Percentiles rank a stretch among this genome's conserved stretches.
Conservation (phyloP, 2,329 filamentous ascomycete genomes). For the Aspergillus intermedius region DNA sequence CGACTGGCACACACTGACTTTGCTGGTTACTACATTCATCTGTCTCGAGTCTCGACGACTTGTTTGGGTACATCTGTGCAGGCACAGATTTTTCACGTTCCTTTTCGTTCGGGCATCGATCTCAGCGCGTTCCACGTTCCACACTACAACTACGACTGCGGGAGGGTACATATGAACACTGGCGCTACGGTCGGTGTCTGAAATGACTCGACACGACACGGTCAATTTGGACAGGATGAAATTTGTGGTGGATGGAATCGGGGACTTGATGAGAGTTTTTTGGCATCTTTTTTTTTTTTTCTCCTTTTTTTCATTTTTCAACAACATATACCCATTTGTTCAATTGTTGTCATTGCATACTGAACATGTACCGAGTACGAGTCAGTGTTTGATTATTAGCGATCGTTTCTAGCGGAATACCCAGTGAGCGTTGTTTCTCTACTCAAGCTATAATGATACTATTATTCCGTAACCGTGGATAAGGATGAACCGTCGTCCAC, state of each 20-base stretch:
- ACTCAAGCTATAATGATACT: background rate
- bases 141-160: background rate
- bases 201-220: background rate
- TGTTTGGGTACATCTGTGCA: constrained; percentile 10
- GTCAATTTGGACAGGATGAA: background rate
- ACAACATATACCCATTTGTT: background rate
- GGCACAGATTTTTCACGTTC: constrained; percentile 7
- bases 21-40: background rate
- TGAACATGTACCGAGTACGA: background rate
- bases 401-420: background rate
- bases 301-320: background rate
- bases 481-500: background rate
- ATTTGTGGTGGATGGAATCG: background rate
- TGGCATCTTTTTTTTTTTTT: constrained; percentile 1
- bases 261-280: background rate
- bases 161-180: background rate
- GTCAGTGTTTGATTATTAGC: background rate
- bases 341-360: background rate
- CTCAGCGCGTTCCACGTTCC: background rate
- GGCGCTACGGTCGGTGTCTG: no score
- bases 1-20: background rate
- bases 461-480: background rate
- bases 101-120: background rate
- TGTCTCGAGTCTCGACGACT: constrained; percentile 2
- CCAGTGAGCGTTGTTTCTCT: background rate